A percentile compares a stretch with the other conserved stretches of the same genome.
Conservation (phyloP, 1,284 basidiomycete species). For the Cryptococcus deneoformans region DNA sequence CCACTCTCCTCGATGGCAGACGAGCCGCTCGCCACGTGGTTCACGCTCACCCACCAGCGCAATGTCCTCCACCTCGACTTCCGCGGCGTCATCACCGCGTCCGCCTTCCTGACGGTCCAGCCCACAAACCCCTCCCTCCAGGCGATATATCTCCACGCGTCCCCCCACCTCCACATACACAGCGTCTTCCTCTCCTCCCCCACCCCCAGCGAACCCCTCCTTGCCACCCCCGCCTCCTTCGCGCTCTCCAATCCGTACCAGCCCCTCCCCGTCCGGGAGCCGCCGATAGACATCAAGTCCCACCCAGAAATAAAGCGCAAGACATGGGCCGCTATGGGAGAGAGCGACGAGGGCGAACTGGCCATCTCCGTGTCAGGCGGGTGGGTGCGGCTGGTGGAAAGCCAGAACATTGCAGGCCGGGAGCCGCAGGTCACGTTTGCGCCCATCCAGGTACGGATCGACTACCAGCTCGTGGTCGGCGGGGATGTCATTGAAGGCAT, state of each 20-base stretch:
- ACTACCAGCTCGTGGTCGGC: conserved; percentile 41
- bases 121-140: conserved; percentile 42
- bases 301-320: conserved; percentile 94
- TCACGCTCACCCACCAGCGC: conserved; percentile 36
- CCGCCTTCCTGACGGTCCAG: conserved; percentile 43
- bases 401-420: conserved; percentile 10
- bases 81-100: conserved; percentile 35
- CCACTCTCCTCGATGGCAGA: too few species aligned
- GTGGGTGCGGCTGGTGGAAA: conserved; percentile 53
- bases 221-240: conserved; percentile 69
- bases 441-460: conserved; percentile 45
- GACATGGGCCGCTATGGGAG: conserved; percentile 83
- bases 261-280: conserved; percentile 31
- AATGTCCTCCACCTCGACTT: conserved; percentile 48
- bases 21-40: conserved; percentile 10
- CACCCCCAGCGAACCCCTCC: conserved; percentile 31
- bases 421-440: conserved; percentile 30
- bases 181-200: conserved; percentile 44
- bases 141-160: conserved; percentile 45
- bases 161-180: conserved; percentile 39
- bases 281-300: conserved; percentile 69
- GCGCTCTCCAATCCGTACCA: conserved; percentile 60
- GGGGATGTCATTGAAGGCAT: conserved; percentile 43
- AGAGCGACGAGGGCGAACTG: conserved; percentile 89
- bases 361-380: conserved; percentile 88